Evolutionary conservation across 352 stramenopile species (phyloP).

Genomic region (Pythium brachiatum): DNA sequence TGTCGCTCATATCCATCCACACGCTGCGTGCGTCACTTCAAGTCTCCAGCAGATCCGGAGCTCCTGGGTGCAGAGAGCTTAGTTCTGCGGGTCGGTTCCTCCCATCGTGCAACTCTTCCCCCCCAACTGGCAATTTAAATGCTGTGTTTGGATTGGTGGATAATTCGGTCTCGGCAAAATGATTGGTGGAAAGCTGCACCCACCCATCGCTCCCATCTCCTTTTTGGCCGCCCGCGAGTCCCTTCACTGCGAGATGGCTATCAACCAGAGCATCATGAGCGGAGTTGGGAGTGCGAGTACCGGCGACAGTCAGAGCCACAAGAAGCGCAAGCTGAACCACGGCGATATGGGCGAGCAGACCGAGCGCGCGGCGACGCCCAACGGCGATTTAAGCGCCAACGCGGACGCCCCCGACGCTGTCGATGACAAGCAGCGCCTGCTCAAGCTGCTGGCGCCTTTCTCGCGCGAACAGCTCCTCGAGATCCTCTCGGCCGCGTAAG

Average conservation of each 20-base stretch:
- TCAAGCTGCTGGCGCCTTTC: constrained; percentile 49
- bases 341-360: constrained; percentile 28
- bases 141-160: not conserved
- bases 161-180: not conserved
- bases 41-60: not conserved
- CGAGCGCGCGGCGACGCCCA: constrained; percentile 11
- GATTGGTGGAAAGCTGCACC: constrained; percentile 18
- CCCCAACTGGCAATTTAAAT: not conserved
- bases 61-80: not conserved
- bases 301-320: constrained; percentile 30
- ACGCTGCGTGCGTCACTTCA: constrained; percentile 9
- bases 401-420: not conserved
- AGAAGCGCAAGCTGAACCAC: constrained; percentile 27
- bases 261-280: constrained; percentile 25
- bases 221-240: constrained; percentile 10
- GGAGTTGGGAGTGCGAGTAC: constrained; percentile 6
- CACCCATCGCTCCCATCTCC: constrained; percentile 18
- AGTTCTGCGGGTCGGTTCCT: not conserved
- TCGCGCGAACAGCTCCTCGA: constrained; percentile 59
- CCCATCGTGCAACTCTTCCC: not conserved
- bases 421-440: constrained; percentile 22
- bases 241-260: constrained; percentile 17
- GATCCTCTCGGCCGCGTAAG: constrained; percentile 69
- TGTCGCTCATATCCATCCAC: not conserved
- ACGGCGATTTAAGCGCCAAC: not conserved